phyloP scores from a whole-genome alignment of 768 basidiomycete genomes.

The Psilocybe tampanensis region DNA sequence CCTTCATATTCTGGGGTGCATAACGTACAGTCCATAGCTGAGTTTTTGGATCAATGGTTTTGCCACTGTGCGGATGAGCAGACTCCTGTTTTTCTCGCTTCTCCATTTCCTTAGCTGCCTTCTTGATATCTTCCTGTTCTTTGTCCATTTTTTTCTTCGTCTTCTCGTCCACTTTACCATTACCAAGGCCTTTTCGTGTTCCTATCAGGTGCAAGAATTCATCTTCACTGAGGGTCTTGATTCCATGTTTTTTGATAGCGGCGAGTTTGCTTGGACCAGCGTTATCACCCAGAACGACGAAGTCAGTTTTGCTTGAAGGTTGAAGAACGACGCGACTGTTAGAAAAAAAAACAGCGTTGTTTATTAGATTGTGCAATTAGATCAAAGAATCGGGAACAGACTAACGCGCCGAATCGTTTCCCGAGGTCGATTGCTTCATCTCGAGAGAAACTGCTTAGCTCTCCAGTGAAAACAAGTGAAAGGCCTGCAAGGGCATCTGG shows the following conservation, averaged over 20 bases:
- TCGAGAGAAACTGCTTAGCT: constrained; percentile 82
- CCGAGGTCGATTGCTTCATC: constrained; percentile 88
- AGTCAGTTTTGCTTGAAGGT: constrained; percentile 89
- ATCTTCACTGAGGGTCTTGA: constrained; percentile 84
- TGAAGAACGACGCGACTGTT: constrained; percentile 80
- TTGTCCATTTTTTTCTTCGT: constrained; percentile 79
- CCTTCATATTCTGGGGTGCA: constrained; percentile 84
- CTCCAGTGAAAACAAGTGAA: constrained; percentile 95
- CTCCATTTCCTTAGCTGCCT: constrained; percentile 79
- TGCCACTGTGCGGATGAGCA: constrained; percentile 22
- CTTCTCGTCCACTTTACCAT: constrained; percentile 70
- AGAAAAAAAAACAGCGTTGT: constrained; percentile 7
- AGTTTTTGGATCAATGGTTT: constrained; percentile 44
- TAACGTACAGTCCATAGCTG: constrained; percentile 97
- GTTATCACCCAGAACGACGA: constrained; percentile 84
- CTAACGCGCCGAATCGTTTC: constrained; percentile 92
- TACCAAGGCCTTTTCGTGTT: constrained; percentile 58
- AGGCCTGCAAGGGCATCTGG: constrained; percentile 81
- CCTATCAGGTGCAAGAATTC: constrained; percentile 83
- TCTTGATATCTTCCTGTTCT: constrained; percentile 74
- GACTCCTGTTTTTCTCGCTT: constrained; percentile 62
- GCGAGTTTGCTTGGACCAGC: constrained; percentile 90
- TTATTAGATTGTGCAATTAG: neutral
- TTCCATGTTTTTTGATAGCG: constrained; percentile 78
- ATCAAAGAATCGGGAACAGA: too few relatives aligned